Evolutionary conservation across 2,329 filamentous ascomycete genomes (phyloP), one percentile per base, ranked within the genome.

Genomic region (Fusarium buxicola): DNA sequence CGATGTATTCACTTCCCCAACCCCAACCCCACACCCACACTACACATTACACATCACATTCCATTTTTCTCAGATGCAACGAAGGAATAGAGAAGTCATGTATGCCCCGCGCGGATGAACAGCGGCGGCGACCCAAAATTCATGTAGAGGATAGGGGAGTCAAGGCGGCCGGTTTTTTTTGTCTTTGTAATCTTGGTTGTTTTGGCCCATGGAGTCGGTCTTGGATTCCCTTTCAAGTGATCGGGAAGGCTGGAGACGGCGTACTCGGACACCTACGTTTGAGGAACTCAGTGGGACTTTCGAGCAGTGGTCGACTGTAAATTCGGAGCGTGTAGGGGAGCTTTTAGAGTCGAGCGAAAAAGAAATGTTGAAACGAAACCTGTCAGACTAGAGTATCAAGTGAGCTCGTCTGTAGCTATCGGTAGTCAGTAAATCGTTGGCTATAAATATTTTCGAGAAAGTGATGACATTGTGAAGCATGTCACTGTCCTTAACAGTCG

Each of bases 1-100:
- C 66, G 57, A 67, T 71, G 64, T 63, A 65, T 63, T 64, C 63
- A 64, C 52, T 46, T 54, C 51, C 61, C 58, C 58, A 51, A 60
- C 51, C 61, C 58, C 58, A 51, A 60, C 21, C 38, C 51, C 55
- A 54, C 54, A 40, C 51, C 50, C 60, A 43, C 58, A 69, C 61
- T 61, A 68, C 61, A 66, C 62, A 55, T 53, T 58, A 56, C 63
- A 63, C 69, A 69, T 62, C 62, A 65, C 69, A 68, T 64, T 65
- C 57, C 51, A 68, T 66, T 65, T 62, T 68, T 61, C 58, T 68
- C 60, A 70, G 60, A 70, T 63, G 66, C 70, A 68, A 71, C 52
- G 75, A 75, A 66, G 76, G 73, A 76, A 77, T 77, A 77, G 76
- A 77, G 76, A 75, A 74, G 66, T 77, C 76, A 77, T 78, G 74